A percentile compares a stretch with the other conserved stretches of the same genome.
Evolutionary conservation across 306 rosid genomes (phyloP).

Genomic region (Vigna trinervia): DNA sequence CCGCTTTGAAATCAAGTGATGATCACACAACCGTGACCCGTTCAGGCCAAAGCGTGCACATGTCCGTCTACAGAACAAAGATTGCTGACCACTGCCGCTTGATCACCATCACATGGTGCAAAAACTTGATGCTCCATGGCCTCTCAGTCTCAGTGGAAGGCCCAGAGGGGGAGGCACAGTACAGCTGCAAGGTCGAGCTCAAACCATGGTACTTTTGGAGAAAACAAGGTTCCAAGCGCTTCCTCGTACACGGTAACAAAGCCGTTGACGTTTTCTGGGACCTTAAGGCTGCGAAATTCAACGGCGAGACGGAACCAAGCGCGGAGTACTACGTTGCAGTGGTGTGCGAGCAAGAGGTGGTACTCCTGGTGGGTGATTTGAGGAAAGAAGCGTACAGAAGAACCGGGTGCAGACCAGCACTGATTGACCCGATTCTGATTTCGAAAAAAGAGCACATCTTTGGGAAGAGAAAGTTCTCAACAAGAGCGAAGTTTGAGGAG

Average conservation of each 20-base stretch:
- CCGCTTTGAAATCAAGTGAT: conserved; percentile 53
- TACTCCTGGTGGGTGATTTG: conserved; percentile 74
- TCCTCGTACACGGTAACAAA: conserved; percentile 62
- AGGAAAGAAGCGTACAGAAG: conserved; percentile 76
- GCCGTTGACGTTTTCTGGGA: conserved; percentile 80
- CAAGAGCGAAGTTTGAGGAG: conserved; percentile 67
- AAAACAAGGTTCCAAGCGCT: conserved; percentile 82
- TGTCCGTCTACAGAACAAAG: conserved; percentile 76
- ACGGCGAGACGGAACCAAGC: conserved; percentile 76
- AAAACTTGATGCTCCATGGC: conserved; percentile 78
- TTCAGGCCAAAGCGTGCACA: conserved; percentile 70
- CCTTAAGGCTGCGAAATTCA: conserved; percentile 76
- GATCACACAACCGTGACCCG: conserved; percentile 60
- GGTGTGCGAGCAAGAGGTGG: conserved; percentile 76
- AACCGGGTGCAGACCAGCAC: conserved; percentile 74
- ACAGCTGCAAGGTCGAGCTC: conserved; percentile 82
- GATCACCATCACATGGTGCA: conserved; percentile 91
- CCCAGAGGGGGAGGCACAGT: conserved; percentile 54
- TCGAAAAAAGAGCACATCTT: conserved; percentile 77
- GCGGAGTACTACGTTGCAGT: conserved; percentile 79
- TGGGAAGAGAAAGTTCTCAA: conserved; percentile 74
- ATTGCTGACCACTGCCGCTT: conserved; percentile 75
- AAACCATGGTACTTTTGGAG: conserved; percentile 98
- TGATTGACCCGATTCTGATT: conserved; percentile 71
- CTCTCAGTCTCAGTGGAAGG: conserved; percentile 77